Conservation (phyloP, 371 early-diverging fungal species). For the Choanephora cucurbitarum region DNA sequence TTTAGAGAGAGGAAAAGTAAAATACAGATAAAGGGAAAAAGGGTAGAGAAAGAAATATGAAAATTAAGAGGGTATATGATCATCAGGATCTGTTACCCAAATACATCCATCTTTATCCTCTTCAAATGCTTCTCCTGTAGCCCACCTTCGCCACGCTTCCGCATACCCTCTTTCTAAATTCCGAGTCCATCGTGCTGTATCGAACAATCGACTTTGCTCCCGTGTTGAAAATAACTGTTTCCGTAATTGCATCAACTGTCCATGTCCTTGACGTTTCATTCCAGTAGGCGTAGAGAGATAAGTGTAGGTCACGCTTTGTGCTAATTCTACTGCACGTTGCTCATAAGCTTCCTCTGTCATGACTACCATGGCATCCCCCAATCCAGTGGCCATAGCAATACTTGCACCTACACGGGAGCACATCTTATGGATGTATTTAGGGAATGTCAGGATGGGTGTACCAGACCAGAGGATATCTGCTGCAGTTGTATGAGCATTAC, state of each 20-base stretch:
- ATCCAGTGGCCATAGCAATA: constrained; percentile 84
- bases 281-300: constrained; percentile 27
- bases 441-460: constrained; percentile 89
- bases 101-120: constrained; percentile 46
- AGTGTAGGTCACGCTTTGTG: constrained; percentile 56
- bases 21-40: not conserved
- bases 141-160: constrained; percentile 84
- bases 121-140: constrained; percentile 62
- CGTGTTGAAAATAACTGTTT: constrained; percentile 74
- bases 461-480: constrained; percentile 94
- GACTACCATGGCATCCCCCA: constrained; percentile 85
- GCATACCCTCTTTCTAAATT: constrained; percentile 75
- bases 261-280: constrained; percentile 57
- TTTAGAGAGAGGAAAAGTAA: too few relatives aligned
- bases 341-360: constrained; percentile 76
- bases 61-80: constrained; percentile 4
- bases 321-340: constrained; percentile 74
- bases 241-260: constrained; percentile 69
- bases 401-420: constrained; percentile 90
- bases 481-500: constrained; percentile 95
- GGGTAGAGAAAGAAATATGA: not conserved
- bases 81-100: constrained; percentile 51
- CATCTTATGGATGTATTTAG: constrained; percentile 90
- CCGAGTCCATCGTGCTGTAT: constrained; percentile 88
- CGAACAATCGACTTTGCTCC: constrained; percentile 79